These are phyloP conservation scores for Schwanniomyces polymorphus DNA, from an alignment of 805 yeast genomes.

Conservation along the genomic window DNA sequence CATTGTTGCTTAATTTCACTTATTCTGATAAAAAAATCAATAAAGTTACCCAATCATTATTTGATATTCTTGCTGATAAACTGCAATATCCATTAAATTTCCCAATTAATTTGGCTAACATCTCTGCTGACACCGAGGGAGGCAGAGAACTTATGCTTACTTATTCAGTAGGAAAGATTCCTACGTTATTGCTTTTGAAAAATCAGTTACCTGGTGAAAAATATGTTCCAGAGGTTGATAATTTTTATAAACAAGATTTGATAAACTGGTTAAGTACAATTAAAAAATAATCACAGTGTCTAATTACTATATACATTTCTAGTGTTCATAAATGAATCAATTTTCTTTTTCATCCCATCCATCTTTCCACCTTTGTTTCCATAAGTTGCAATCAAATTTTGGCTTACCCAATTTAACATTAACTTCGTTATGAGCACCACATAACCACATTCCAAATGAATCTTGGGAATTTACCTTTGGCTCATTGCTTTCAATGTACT, in stretches of 20 bases:
- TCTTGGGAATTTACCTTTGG: constrained; percentile 69
- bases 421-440: constrained; percentile 95
- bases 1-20: constrained; percentile 72
- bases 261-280: constrained; percentile 22
- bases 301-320: background rate
- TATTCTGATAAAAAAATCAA: constrained; percentile 59
- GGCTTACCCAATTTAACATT: constrained; percentile 85
- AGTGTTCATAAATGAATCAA: background rate
- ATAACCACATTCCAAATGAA: constrained; percentile 85
- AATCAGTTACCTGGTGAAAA: constrained; percentile 57
- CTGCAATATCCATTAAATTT: constrained; percentile 36
- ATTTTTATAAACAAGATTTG: constrained; percentile 27
- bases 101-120: constrained; percentile 62
- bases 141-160: constrained; percentile 57
- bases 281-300: background rate
- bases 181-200: constrained; percentile 64
- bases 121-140: constrained; percentile 67
- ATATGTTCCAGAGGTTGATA: constrained; percentile 20
- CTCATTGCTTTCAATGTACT: constrained; percentile 52
- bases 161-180: constrained; percentile 57
- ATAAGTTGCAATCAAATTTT: constrained; percentile 78
- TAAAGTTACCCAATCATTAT: constrained; percentile 61
- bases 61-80: constrained; percentile 22
- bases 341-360: constrained; percentile 65
- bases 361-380: constrained; percentile 94